Conservation (phyloP, 2,329 filamentous ascomycete species). For the Aspergillus tubingensis region DNA sequence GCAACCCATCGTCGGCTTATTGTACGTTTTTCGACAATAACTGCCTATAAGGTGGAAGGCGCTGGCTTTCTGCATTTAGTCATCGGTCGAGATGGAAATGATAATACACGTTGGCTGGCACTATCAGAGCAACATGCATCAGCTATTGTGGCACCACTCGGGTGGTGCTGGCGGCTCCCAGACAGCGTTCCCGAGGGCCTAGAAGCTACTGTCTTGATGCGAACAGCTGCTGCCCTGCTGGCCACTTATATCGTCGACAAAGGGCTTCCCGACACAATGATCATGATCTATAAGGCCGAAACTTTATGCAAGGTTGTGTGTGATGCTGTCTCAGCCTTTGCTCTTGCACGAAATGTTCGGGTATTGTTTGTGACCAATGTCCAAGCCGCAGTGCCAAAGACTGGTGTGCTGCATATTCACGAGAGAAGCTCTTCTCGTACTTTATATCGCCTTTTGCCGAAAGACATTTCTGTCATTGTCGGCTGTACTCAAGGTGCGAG, state of each 20-base stretch:
- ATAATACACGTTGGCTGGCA: constrained; percentile 5
- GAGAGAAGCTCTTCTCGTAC: not conserved
- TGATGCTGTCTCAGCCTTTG: not conserved
- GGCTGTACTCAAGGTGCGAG: not conserved
- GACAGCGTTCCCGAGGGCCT: not conserved
- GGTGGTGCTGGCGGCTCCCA: not conserved
- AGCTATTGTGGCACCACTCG: not conserved
- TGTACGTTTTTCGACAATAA: not conserved
- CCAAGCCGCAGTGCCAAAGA: not conserved
- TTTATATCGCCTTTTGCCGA: not conserved
- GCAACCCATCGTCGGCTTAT: not conserved
- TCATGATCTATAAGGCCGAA: not conserved
- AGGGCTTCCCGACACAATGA: not conserved
- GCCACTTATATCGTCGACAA: not conserved
- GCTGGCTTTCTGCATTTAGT: not conserved
- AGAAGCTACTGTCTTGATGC: not conserved
- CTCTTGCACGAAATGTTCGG: not conserved
- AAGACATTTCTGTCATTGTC: not conserved
- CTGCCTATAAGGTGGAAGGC: not conserved
- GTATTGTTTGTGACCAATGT: not conserved
- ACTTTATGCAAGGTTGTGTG: not conserved
- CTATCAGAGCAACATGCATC: not conserved
- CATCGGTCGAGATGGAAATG: not conserved
- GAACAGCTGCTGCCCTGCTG: not conserved
- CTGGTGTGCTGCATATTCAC: not conserved